Base-by-base conservation (phyloP, 768 basidiomycete genomes). In the Saitozyma sp. region DNA sequence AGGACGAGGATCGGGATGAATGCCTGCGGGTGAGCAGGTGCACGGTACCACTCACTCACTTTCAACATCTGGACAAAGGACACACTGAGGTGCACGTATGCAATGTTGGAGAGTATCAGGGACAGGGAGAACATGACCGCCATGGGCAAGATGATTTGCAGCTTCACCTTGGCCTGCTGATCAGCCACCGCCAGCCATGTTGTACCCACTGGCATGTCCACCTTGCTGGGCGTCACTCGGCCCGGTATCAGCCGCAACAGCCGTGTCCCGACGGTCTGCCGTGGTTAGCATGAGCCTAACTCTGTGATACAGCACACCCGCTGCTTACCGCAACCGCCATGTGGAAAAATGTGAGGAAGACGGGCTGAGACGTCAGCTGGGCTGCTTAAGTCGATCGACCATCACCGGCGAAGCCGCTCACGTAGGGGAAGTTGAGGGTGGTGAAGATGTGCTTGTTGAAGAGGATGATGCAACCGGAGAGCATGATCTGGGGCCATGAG, bases 21-120 rank as follows among this genome's bases (percentile, higher is more conserved):
- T 1, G 63, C 58, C 68, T 69, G 40, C 14, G 13, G 29, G 40
- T 64, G n/a, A 59, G 42, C 20, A 54, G 20, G 29, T 56, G 41
- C 13, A 11, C 17, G 20, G 9, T 19, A 50, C 13, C 49, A 29
- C 9, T 14, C 10, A 65, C 65, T 58, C 19, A 66, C 68, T 61
- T 70, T 70, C n/a, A 67, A 56, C 69, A 70, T 70, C 50, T 70
- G 69, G 0, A 70, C 66, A 53, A 70, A 70, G 58, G 54, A 56
- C 49, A 70, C 66, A 42, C 57, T 62, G 38, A 70, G 66, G 41
- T 67, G 50, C 17, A 70, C 69, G 42, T 70, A 70, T 7, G 69
- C 69, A n/a, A 61, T 59, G 29, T 70, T 70, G 45, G 60, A 58
- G 16, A 70, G 54, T 11, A 70, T 59, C 7, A 70, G 61, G 10